Percentiles rank a stretch among this genome's conserved stretches.
Evolutionary conservation across 2,329 filamentous ascomycete species (phyloP).

Genomic region (Colletotrichum sublineola): DNA sequence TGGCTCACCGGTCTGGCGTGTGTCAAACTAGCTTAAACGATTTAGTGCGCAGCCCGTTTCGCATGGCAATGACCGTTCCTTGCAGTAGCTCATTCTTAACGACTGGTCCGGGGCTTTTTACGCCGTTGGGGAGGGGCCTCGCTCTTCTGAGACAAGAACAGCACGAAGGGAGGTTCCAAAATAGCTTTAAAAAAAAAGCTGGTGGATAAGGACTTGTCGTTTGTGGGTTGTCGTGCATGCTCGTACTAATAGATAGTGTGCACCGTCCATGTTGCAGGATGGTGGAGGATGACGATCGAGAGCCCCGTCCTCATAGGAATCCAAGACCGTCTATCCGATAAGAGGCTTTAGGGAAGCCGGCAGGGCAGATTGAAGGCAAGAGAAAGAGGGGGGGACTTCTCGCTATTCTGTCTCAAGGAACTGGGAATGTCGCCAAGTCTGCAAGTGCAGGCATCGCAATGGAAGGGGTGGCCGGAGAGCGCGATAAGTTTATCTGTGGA

Average conservation of each 20-base stretch:
- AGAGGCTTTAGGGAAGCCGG: slow-evolving; percentile 12
- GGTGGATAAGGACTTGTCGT: slow-evolving; percentile 29
- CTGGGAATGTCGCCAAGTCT: slow-evolving; percentile 24
- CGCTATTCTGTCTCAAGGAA: background rate
- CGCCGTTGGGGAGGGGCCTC: background rate
- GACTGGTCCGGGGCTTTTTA: slow-evolving; percentile 22
- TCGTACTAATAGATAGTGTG: slow-evolving; percentile 16
- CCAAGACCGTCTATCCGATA: slow-evolving; percentile 20
- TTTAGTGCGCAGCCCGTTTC: background rate
- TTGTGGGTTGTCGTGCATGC: slow-evolving; percentile 23
- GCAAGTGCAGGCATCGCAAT: slow-evolving; percentile 30
- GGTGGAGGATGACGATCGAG: slow-evolving; percentile 29
- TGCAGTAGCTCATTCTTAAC: slow-evolving; percentile 8
- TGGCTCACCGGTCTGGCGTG: background rate
- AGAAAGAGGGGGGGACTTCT: background rate
- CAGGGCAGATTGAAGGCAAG: slow-evolving; percentile 8
- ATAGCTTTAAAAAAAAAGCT: slow-evolving; percentile 11
- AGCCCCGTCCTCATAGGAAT: slow-evolving; percentile 7
- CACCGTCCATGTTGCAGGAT: slow-evolving; percentile 22
- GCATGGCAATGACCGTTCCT: slow-evolving; percentile 2
- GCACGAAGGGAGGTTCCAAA: slow-evolving; percentile 30
- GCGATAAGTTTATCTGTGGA: slow-evolving; percentile 37
- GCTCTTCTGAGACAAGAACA: slow-evolving; percentile 23
- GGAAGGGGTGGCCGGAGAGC: slow-evolving; percentile 2
- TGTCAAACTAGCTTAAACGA: background rate